Evolutionary conservation across 1,284 basidiomycete species (phyloP).

Genomic region (Cryptococcus maquisensis): DNA sequence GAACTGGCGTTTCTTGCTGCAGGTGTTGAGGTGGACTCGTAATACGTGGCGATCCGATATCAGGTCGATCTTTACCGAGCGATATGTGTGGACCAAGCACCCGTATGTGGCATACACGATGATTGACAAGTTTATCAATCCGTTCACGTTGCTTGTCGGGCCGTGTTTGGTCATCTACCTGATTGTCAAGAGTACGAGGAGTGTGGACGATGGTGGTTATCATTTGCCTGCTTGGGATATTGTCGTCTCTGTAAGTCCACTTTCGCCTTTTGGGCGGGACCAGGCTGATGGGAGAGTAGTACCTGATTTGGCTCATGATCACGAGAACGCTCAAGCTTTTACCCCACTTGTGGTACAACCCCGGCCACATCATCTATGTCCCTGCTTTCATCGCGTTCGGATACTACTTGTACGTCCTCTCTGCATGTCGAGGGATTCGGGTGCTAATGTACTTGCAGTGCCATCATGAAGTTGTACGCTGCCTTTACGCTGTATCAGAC

Average conservation of each 20-base stretch:
- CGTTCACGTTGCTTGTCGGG: constrained; percentile 77
- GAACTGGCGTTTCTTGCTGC: constrained; percentile 89
- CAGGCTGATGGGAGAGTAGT: constrained; percentile 49
- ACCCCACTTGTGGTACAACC: constrained; percentile 79
- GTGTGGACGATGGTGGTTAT: constrained; percentile 68
- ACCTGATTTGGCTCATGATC: constrained; percentile 71
- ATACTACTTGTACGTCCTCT: constrained; percentile 55
- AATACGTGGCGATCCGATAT: constrained; percentile 90
- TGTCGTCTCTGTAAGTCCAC: constrained; percentile 51
- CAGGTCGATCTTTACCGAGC: constrained; percentile 78
- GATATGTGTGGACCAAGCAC: constrained; percentile 79
- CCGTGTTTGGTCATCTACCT: constrained; percentile 71
- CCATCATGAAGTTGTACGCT: constrained; percentile 81
- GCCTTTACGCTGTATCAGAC: constrained; percentile 80
- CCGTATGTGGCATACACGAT: constrained; percentile 89
- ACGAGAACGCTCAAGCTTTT: constrained; percentile 82
- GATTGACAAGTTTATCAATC: constrained; percentile 90
- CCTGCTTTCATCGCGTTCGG: constrained; percentile 88
- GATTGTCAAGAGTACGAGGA: constrained; percentile 70
- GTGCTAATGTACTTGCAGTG: constrained; percentile 57
- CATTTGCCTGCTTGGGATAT: constrained; percentile 88
- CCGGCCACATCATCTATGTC: constrained; percentile 79
- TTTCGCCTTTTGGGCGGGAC: background rate
- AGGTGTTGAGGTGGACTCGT: constrained; percentile 84
- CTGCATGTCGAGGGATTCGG: background rate